Evolutionary conservation across 2,329 filamentous ascomycete species (phyloP), one percentile per base, ranked within the genome.

Genomic region (Exophiala aquamarina): DNA sequence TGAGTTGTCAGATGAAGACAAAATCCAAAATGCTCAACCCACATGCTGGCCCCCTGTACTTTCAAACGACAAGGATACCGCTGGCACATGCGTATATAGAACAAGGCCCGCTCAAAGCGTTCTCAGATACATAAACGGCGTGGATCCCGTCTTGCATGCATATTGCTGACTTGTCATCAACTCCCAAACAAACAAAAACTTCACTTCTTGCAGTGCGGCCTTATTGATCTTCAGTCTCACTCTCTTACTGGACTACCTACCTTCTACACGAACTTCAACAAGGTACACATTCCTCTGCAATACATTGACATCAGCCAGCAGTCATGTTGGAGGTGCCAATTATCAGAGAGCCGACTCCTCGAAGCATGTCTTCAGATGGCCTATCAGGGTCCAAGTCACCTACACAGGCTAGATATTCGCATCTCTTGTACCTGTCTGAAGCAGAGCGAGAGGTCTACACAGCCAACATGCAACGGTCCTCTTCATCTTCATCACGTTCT

Each of bases 401-500:
- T 34, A 26, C 39, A 15, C 49, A 41, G 21, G 17, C 44, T 3
- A 48, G 39, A 41, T 54, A 54, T 36, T 50, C 48, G 3, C 54
- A 54, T 40, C 45, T 56, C 17, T 42, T 54, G 5, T 56, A 56
- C 18, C 29, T 56, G 17, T 49, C 48, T n/a, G 49, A 45, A 17
- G 19, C 50, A 20, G 42, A 54, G 28, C 50, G 54, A 41, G 39
- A 50, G 18, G 35, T 44, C 23, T 54, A 50, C 23, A 37, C 23
- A 34, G 34, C 42, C 23, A 41, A 32, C 17, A 49, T 55, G 41
- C 38, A 48, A 37, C 29, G 39, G 18, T 31, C 35, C 95, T 87
- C 13, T 70, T 74, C 59, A 88, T 89, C 64, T 96, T 93, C 2
- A 76, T 79, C 34, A 93, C 89, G 63, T 87, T 92, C 37, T 91